Percentiles rank a stretch among this genome's conserved stretches.
phyloP scores from a whole-genome alignment of 331 rosid genomes.

The Rosa hybrid region DNA sequence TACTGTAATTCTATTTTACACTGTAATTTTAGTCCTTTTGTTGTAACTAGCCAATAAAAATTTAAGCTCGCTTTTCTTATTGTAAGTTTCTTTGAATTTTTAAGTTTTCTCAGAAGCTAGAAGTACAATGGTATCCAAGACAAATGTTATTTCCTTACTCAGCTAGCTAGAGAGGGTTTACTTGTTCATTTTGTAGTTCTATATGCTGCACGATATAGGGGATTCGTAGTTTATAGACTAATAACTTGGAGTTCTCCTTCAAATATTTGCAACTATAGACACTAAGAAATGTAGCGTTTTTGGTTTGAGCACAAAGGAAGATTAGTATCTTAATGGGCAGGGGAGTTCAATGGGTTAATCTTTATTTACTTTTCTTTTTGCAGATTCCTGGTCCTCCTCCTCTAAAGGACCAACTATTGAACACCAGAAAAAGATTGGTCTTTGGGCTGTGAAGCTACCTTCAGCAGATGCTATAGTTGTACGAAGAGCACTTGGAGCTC shows the following conservation, averaged over 20 bases:
- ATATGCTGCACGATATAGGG: not conserved
- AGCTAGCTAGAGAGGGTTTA: not conserved
- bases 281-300: not conserved
- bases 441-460: conserved; percentile 75
- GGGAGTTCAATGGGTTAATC: not conserved
- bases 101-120: not conserved
- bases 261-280: not conserved
- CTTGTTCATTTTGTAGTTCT: not conserved
- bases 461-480: conserved; percentile 82
- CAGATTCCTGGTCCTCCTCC: conserved; percentile 63
- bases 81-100: too few relatives aligned
- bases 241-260: not conserved
- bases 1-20: not conserved
- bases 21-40: not conserved
- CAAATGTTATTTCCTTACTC: not conserved
- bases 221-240: not conserved
- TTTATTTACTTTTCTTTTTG: conserved; percentile 16
- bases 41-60: not conserved
- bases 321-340: not conserved
- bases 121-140: not conserved
- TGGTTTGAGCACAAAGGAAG: not conserved
- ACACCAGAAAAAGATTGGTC: conserved; percentile 68
- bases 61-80: not conserved
- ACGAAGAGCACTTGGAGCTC: conserved; percentile 62
- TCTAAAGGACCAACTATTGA: conserved; percentile 56